Evolutionary conservation across 2,329 filamentous ascomycete species (phyloP).

Genomic region (Sporothrix globosa): DNA sequence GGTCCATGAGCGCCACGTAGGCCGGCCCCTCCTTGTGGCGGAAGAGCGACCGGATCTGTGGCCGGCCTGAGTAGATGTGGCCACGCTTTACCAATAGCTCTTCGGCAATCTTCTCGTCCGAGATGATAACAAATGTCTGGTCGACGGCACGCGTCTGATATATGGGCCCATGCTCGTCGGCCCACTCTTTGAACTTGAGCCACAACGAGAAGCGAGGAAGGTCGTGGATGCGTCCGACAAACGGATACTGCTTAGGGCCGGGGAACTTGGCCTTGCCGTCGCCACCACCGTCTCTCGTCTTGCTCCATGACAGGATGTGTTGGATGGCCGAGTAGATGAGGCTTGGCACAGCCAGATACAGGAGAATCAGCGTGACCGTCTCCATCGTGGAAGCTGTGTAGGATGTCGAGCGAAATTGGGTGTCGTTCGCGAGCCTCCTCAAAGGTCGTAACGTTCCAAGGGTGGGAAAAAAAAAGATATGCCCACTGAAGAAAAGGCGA

Average conservation of each 20-base stretch:
- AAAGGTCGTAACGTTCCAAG: background rate
- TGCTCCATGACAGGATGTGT: slow-evolving; percentile 46
- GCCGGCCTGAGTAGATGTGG: slow-evolving; percentile 55
- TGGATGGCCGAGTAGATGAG: slow-evolving; percentile 49
- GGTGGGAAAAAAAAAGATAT: background rate
- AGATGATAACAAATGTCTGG: slow-evolving; percentile 51
- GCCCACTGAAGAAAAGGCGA: background rate
- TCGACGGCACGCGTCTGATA: slow-evolving; percentile 49
- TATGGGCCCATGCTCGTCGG: slow-evolving; percentile 49
- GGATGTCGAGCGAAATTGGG: background rate
- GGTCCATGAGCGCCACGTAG: slow-evolving; percentile 57
- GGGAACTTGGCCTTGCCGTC: slow-evolving; percentile 46
- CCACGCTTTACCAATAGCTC: slow-evolving; percentile 55
- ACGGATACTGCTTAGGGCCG: slow-evolving; percentile 52
- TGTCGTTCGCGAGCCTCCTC: background rate
- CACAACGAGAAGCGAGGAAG: slow-evolving; percentile 52
- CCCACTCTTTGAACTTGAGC: slow-evolving; percentile 57
- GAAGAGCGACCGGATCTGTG: slow-evolving; percentile 54
- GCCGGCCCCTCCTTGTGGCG: slow-evolving; percentile 53
- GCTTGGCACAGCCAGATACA: slow-evolving; percentile 53
- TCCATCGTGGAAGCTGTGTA: slow-evolving; percentile 44
- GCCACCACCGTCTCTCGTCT: slow-evolving; percentile 37
- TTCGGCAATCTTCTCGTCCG: slow-evolving; percentile 53
- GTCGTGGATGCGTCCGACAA: slow-evolving; percentile 55
- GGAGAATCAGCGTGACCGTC: slow-evolving; percentile 46